Percentiles rank a stretch among this genome's conserved stretches.
phyloP scores from a whole-genome alignment of 2,329 filamentous ascomycete genomes.

The Fusarium fujikuroi region DNA sequence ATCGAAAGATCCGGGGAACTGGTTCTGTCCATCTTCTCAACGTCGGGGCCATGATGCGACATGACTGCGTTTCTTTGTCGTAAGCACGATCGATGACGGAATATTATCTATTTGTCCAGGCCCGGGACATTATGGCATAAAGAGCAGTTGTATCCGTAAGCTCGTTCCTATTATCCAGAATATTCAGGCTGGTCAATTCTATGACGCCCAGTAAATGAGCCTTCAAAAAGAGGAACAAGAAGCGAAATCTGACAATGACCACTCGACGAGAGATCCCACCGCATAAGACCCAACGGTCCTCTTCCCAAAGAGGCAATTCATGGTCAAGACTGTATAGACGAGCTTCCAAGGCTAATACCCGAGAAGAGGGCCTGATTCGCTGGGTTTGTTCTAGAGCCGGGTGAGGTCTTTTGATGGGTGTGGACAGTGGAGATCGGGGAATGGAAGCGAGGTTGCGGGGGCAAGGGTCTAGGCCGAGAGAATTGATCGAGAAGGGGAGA shows the following conservation, averaged over 20 bases:
- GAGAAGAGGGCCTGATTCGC: conserved; percentile 19
- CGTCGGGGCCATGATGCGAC: conserved; percentile 37
- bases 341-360: conserved; percentile 24
- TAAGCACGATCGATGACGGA: neutral
- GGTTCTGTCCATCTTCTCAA: conserved; percentile 48
- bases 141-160: too few relatives aligned
- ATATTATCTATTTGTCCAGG: conserved; percentile 28
- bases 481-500: conserved; percentile 25
- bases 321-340: conserved; percentile 15
- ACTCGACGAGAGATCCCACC: neutral
- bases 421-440: conserved; percentile 17
- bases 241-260: neutral
- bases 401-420: conserved; percentile 7
- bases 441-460: conserved; percentile 37
- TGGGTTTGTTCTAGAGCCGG: conserved; percentile 12
- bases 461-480: conserved; percentile 9
- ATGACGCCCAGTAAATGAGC: conserved; percentile 22
- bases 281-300: neutral
- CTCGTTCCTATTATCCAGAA: conserved; percentile 6
- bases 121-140: conserved; percentile 32
- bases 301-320: conserved; percentile 7
- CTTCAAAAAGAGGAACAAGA: neutral
- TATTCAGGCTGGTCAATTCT: conserved; percentile 7
- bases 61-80: conserved; percentile 15
- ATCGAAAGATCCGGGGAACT: conserved; percentile 49